Percentiles rank a stretch among this genome's conserved stretches.
phyloP scores from a whole-genome alignment of 257 asterid species.

The Scutellaria minor region DNA sequence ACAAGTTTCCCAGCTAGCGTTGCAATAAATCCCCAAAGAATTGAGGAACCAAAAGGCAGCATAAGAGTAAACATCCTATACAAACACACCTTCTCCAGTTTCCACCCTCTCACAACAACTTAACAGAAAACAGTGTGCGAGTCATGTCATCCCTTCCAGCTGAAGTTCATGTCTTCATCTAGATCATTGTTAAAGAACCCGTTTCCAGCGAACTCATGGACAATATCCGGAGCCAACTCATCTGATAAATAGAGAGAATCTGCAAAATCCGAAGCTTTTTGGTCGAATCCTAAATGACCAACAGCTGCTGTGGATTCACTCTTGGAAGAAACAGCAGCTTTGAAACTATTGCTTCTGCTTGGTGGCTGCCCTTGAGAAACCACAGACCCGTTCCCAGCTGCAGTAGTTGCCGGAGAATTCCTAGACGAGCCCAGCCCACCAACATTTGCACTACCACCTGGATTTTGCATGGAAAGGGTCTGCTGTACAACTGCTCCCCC shows the following conservation, averaged over 20 bases:
- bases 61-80: conserved; percentile 44
- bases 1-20: conserved; percentile 15
- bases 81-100: conserved; percentile 40
- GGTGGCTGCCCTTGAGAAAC: conserved; percentile 8
- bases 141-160: conserved; percentile 66
- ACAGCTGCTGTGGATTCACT: conserved; percentile 53
- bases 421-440: conserved; percentile 41
- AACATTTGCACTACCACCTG: conserved; percentile 38
- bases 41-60: neutral
- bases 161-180: conserved; percentile 59
- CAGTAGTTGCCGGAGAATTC: conserved; percentile 25
- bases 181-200: conserved; percentile 70
- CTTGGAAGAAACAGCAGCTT: conserved; percentile 46
- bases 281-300: conserved; percentile 47
- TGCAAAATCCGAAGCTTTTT: conserved; percentile 54
- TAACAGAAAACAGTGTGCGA: neutral
- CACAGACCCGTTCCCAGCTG: conserved; percentile 42
- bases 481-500: conserved; percentile 45
- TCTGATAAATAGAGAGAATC: conserved; percentile 55
- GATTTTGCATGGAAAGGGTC: conserved; percentile 41
- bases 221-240: conserved; percentile 57
- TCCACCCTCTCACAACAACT: conserved; percentile 16
- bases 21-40: conserved; percentile 32
- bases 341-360: conserved; percentile 37
- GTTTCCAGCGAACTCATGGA: conserved; percentile 61